Conservation (phyloP, 2,329 filamentous ascomycete genomes). For the Aspergillus pseudoviridinutans region DNA sequence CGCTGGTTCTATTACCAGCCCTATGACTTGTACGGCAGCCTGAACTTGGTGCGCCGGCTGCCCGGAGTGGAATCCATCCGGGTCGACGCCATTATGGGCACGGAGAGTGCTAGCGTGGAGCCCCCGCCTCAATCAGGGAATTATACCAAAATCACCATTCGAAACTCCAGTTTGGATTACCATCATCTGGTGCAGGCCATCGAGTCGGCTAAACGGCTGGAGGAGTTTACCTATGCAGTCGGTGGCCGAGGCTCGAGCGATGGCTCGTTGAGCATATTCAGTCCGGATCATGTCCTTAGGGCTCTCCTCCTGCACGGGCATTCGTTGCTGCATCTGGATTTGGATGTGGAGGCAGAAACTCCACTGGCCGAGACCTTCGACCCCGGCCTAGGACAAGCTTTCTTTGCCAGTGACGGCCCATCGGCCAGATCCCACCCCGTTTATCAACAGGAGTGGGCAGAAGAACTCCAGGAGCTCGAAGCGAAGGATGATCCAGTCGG, state of each 20-base stretch:
- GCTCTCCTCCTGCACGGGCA: neutral
- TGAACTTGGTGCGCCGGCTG: neutral
- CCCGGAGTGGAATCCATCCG: neutral
- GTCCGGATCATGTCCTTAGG: neutral
- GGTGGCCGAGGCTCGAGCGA: neutral
- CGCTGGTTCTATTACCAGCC: neutral
- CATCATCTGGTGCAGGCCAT: neutral
- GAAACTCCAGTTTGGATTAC: neutral
- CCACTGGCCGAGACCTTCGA: neutral
- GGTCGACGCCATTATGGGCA: neutral
- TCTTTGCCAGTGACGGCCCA: neutral
- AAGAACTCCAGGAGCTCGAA: neutral
- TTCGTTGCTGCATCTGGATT: neutral
- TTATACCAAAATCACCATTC: neutral
- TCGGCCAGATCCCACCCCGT: neutral
- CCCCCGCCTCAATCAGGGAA: neutral
- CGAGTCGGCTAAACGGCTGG: neutral
- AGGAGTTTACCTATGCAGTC: neutral
- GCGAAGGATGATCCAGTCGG: neutral
- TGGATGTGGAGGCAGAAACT: neutral
- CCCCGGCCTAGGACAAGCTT: neutral
- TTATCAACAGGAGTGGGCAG: neutral
- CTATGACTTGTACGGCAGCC: neutral
- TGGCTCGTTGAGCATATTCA: neutral
- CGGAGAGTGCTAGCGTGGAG: neutral